Base-by-base conservation (phyloP, 352 stramenopile genomes). In the Pythium angustatum region DNA sequence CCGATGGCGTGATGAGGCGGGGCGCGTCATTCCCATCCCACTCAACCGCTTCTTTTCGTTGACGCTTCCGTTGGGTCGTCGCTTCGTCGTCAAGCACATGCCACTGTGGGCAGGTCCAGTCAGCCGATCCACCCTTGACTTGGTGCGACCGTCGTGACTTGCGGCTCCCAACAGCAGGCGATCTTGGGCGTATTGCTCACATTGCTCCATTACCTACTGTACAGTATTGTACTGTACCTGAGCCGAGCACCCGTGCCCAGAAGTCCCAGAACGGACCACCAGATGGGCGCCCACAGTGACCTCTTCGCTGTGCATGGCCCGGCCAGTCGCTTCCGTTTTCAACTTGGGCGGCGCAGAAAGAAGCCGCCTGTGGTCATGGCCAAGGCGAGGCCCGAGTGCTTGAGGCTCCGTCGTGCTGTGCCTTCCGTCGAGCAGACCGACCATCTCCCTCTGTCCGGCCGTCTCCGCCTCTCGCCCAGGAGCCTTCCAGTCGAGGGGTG, bases 101-200 rank as follows among this genome's bases (percentile, higher is more conserved):
- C 40, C 24, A 53, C 24, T 53, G 45, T 53, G 28, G 45, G 24
- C 45, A 53, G 45, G 34, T 26, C 28, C 24, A 24, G 24, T 53
- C 45, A 53, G 24, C 19, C 40, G 26, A 21, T 28, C 40, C 26
- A 21, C 26, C 26, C 40, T 47, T n/a, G n/a, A n/a, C n/a, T n/a
- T n/a, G n/a, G n/a, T n/a, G n/a, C n/a, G n/a, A n/a, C 40, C 50
- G n/a, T 57, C 17, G 31, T 57, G 50, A 57, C 50, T 30, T 17
- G 30, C 8, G 33, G 50, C 50, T n/a, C 51, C 33, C 33, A 58
- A 26, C 51, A 58, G 51, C 10, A 38, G 51, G 51, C 24, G 51
- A 34, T 58, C 51, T 11, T 58, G 36, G 27, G 22, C 24, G 36
- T 34, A 49, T 48, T 49, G 36, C 24, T 31, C 40, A 47, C 40